Conservation (phyloP, 2,329 filamentous ascomycete genomes). For the Tolypocladium cylindrosporum region DNA sequence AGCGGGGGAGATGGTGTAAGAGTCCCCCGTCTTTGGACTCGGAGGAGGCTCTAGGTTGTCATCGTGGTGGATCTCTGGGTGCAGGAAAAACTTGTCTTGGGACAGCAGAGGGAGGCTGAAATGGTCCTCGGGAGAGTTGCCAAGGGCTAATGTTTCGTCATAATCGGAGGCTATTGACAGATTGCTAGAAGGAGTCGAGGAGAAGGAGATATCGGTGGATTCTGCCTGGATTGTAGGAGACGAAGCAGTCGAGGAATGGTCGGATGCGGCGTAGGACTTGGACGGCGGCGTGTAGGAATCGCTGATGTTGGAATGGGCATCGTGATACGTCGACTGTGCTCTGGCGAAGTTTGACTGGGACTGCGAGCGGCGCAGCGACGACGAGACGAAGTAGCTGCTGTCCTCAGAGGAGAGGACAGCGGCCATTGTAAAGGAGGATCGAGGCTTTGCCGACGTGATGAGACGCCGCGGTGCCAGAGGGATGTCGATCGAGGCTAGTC, state of each 20-base stretch:
- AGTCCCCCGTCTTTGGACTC: constrained; percentile 39
- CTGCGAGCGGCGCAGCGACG: constrained; percentile 47
- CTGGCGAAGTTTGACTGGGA: constrained; percentile 48
- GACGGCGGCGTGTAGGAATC: constrained; percentile 35
- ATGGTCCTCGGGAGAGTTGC: constrained; percentile 34
- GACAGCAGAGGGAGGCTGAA: constrained; percentile 36
- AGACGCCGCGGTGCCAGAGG: constrained; percentile 4
- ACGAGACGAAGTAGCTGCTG: constrained; percentile 43
- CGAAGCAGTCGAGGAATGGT: constrained; percentile 43
- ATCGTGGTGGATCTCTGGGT: constrained; percentile 18
- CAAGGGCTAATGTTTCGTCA: constrained; percentile 36
- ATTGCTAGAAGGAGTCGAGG: constrained; percentile 54
- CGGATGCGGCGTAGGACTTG: constrained; percentile 34
- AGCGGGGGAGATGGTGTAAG: constrained; percentile 42
- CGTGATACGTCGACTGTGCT: constrained; percentile 29
- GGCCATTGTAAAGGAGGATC: constrained; percentile 32
- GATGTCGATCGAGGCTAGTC: neutral
- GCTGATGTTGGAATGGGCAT: constrained; percentile 35
- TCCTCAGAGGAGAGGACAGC: constrained; percentile 49
- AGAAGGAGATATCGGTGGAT: constrained; percentile 46
- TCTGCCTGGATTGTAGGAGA: constrained; percentile 42
- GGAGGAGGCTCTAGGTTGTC: constrained; percentile 38
- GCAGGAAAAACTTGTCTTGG: constrained; percentile 33
- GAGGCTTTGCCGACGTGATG: neutral
- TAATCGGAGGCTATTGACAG: constrained; percentile 50